A percentile compares a stretch with the other conserved stretches of the same genome.
phyloP scores from a whole-genome alignment of 2,329 filamentous ascomycete species.

The Colletotrichum simmondsii region DNA sequence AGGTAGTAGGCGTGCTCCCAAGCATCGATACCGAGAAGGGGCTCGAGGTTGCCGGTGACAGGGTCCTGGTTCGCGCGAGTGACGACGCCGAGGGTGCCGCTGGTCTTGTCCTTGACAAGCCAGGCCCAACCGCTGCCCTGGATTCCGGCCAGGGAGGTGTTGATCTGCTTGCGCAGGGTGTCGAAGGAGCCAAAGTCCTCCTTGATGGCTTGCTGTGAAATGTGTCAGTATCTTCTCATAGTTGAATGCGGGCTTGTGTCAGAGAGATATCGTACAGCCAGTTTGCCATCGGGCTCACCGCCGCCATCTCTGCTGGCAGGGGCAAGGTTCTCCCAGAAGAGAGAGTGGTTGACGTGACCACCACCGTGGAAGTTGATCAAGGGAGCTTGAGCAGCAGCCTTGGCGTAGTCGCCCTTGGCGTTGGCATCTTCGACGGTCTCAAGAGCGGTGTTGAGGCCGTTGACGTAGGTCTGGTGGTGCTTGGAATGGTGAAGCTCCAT shows the following conservation, averaged over 20 bases:
- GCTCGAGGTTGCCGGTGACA: constrained; percentile 83
- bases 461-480: constrained; percentile 95
- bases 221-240: not conserved
- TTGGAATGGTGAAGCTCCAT: constrained; percentile 97
- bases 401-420: constrained; percentile 67
- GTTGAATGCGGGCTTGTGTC: constrained; percentile 15
- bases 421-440: constrained; percentile 76
- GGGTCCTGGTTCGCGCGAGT: constrained; percentile 91
- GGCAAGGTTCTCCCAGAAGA: constrained; percentile 87
- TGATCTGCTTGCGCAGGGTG: constrained; percentile 74
- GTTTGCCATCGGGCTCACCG: constrained; percentile 69
- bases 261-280: constrained; percentile 56
- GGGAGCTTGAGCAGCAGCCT: constrained; percentile 61
- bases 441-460: constrained; percentile 83
- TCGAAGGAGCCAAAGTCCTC: constrained; percentile 75
- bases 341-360: constrained; percentile 86
- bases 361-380: constrained; percentile 84
- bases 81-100: constrained; percentile 70
- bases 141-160: constrained; percentile 75
- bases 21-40: constrained; percentile 89
- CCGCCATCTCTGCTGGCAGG: constrained; percentile 72
- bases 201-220: constrained; percentile 64
- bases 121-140: constrained; percentile 94
- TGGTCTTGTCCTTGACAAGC: constrained; percentile 79
- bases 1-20: constrained; percentile 98